phyloP scores from a whole-genome alignment of 116 monocot genomes.

The Cymodocea nodosa region DNA sequence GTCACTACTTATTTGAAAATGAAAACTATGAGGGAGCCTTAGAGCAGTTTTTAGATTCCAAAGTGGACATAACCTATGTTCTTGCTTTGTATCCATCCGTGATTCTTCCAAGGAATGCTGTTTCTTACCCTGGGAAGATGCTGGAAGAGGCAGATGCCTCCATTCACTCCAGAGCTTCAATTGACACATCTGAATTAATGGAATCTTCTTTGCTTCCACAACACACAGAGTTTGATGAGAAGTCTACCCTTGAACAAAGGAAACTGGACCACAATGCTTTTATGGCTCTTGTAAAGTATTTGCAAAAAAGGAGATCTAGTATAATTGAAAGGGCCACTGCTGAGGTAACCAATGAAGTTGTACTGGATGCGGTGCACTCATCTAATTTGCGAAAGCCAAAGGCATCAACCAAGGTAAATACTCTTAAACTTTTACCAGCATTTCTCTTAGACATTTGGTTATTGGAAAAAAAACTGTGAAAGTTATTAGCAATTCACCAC shows the following conservation, averaged over 20 bases:
- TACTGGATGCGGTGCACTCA: conserved; percentile 67
- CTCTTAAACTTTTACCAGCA: neutral
- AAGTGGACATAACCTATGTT: conserved; percentile 91
- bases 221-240: conserved; percentile 59
- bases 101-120: conserved; percentile 37
- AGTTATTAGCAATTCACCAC: too few species aligned
- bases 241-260: conserved; percentile 44
- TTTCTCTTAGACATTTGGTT: neutral
- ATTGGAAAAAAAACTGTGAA: too few species aligned
- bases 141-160: conserved; percentile 39
- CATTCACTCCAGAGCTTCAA: conserved; percentile 47
- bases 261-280: conserved; percentile 81
- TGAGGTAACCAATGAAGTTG: conserved; percentile 95
- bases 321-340: conserved; percentile 90
- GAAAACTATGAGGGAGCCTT: conserved; percentile 87
- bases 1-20: conserved; percentile 80
- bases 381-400: conserved; percentile 47
- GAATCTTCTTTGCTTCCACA: conserved; percentile 42
- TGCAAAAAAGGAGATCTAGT: conserved; percentile 76
- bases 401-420: conserved; percentile 47
- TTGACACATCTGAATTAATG: conserved; percentile 76
- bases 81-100: conserved; percentile 81
- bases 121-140: conserved; percentile 36
- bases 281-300: conserved; percentile 77
- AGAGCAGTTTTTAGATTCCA: conserved; percentile 87